Percentiles rank a stretch among this genome's conserved stretches.
These are phyloP conservation scores for Claviceps arundinis DNA, from an alignment of 2,329 filamentous ascomycete genomes.

Conservation along the genomic window DNA sequence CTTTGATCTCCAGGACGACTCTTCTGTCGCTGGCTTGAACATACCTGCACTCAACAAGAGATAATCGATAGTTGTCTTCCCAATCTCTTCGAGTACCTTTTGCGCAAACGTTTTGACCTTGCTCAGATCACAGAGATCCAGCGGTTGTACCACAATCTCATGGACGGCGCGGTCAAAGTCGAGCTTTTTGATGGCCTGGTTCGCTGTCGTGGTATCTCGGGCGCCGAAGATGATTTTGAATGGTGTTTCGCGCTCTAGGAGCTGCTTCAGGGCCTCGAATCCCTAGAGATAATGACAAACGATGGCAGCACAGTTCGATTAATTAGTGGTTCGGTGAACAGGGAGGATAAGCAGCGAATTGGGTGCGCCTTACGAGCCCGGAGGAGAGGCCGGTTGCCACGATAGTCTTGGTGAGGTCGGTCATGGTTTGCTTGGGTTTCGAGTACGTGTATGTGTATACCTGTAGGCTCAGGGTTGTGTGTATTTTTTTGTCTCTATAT, in stretches of 20 bases:
- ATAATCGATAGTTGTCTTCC: slow-evolving; percentile 31
- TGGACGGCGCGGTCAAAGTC: slow-evolving; percentile 27
- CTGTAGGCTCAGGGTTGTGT: too few species aligned
- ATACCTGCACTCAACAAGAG: slow-evolving; percentile 36
- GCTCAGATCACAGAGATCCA: slow-evolving; percentile 33
- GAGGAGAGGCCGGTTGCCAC: slow-evolving; percentile 37
- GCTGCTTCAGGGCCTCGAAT: slow-evolving; percentile 38
- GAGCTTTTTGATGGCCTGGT: slow-evolving; percentile 28
- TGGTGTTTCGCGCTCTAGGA: slow-evolving; percentile 29
- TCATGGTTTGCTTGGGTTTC: too few species aligned
- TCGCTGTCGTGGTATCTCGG: slow-evolving; percentile 27
- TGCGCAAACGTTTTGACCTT: slow-evolving; percentile 33
- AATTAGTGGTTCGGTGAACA: background rate
- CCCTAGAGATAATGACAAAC: slow-evolving; percentile 22
- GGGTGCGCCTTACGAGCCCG: slow-evolving; percentile 26
- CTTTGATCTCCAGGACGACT: slow-evolving; percentile 26
- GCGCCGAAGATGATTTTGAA: slow-evolving; percentile 37
- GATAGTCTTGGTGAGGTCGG: slow-evolving; percentile 15
- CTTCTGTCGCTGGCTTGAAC: slow-evolving; percentile 20
- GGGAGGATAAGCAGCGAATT: background rate
- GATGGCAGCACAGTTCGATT: background rate
- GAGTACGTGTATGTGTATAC: too few species aligned
- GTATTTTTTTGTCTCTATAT: too few species aligned
- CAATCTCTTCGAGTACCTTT: slow-evolving; percentile 27
- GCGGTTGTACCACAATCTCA: slow-evolving; percentile 30